Base-by-base conservation (phyloP, 2,329 filamentous ascomycete species). In the Trichoderma aggressivum region DNA sequence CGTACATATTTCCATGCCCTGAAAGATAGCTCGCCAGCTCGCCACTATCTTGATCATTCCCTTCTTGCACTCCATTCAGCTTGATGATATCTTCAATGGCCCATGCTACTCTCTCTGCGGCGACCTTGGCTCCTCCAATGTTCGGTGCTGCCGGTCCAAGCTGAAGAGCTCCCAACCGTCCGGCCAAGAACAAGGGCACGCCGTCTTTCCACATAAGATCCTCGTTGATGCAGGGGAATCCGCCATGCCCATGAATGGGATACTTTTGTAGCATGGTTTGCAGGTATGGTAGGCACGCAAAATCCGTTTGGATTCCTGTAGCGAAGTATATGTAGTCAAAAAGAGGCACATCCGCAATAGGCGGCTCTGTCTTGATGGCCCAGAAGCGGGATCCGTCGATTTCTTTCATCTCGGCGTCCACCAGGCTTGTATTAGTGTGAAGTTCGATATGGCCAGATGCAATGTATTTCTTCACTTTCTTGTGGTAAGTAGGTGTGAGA, bases 311-410 rank as follows among this genome's bases (percentile, higher is more conserved):
- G 50, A 92, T 87, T 0, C 92, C 92, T 0, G 92, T 95, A 16
- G 92, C 92, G 76, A 91, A 93, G 80, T 92, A 92, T 73, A 94
- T 88, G 79, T 91, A 92, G 78, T 94, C 85, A 61, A 90, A 85
- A 0, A 81, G 79, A 0, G 90, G 89, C 12, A 92, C 78, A 3
- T 80, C 77, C 0, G 80, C 80, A 16, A 88, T 83, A 0, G 85
- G 80, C 0, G 90, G 88, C 4, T 86, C 81, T 0, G 88, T 89
- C 50, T 82, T 78, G 24, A 91, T 79, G 0, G 76, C 74, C 80
- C 84, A 86, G 4, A 70, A 64, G 5, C 76, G 76, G 0, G 72
- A 73, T 2, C 73, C 75, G n/a, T 85, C 82, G 0, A 74, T 73
- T 0, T 81, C 72, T 60, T 89, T 82, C 78, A 89, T 91, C 2